Evolutionary conservation across 441 rosid species (phyloP).

Genomic region (Bruguiera hainesii): DNA sequence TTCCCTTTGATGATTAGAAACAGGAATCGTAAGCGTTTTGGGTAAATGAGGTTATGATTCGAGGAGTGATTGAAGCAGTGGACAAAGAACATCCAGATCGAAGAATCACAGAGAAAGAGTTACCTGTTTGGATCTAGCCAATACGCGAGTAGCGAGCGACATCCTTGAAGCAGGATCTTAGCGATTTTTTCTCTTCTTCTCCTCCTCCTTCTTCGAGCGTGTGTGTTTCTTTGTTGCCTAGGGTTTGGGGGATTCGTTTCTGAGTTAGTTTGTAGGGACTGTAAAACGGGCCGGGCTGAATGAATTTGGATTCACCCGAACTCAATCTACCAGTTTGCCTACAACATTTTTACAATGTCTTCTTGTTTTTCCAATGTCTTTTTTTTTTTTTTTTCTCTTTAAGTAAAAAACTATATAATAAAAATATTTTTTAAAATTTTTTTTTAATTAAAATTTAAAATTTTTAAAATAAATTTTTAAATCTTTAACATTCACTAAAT

Average conservation of each 20-base stretch:
- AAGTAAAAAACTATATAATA: no score
- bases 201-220: neutral
- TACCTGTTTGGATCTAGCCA: slow-evolving; percentile 88
- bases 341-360: no score
- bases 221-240: neutral
- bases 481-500: no score
- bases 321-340: no score
- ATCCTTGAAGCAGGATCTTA: slow-evolving; percentile 27
- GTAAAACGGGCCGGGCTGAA: neutral
- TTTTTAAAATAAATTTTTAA: no score
- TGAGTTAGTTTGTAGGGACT: no score
- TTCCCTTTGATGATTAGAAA: neutral
- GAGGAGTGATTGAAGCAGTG: neutral
- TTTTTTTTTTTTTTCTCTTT: no score
- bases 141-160: slow-evolving; percentile 70
- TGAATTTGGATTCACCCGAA: no score
- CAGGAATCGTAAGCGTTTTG: neutral
- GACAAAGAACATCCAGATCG: slow-evolving; percentile 1
- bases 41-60: neutral
- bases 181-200: slow-evolving; percentile 1
- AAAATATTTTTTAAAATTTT: no score
- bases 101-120: neutral
- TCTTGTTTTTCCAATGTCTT: no score
- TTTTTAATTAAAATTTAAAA: no score
- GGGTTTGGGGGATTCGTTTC: slow-evolving; percentile 19